phyloP scores from a whole-genome alignment of 169 alveolate species.

The Plasmodium inui region DNA sequence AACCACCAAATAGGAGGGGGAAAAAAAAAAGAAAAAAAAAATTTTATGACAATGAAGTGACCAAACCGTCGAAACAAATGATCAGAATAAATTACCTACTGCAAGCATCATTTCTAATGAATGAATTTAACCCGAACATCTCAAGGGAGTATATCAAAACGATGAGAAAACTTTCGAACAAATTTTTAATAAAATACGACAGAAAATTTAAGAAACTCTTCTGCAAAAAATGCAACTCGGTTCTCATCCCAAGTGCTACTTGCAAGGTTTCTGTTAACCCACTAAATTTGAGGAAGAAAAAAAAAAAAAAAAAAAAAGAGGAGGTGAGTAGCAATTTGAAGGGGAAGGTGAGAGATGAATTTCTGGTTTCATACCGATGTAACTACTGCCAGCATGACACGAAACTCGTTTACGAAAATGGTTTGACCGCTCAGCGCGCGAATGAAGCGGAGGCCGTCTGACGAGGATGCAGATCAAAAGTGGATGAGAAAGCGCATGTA shows the following conservation, averaged over 20 bases:
- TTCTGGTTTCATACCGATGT: constrained; percentile 46
- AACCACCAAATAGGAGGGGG: constrained; percentile 11
- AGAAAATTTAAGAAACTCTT: constrained; percentile 66
- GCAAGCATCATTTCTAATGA: constrained; percentile 68
- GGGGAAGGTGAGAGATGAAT: constrained; percentile 50
- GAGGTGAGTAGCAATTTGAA: background rate
- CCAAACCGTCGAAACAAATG: constrained; percentile 69
- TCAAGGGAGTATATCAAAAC: constrained; percentile 73
- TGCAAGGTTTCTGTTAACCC: constrained; percentile 66
- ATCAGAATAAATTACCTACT: constrained; percentile 70
- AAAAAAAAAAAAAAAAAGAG: constrained; percentile 5
- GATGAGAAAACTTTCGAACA: constrained; percentile 72
- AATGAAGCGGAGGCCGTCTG: background rate
- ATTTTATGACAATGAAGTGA: constrained; percentile 22
- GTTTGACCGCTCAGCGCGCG: background rate
- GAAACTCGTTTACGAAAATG: constrained; percentile 54
- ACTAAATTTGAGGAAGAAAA: constrained; percentile 36
- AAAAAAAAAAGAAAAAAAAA: constrained; percentile 48
- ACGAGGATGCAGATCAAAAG: background rate
- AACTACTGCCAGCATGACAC: constrained; percentile 63
- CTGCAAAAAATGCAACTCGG: constrained; percentile 75
- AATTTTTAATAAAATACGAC: constrained; percentile 66
- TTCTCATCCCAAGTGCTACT: constrained; percentile 71
- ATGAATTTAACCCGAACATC: constrained; percentile 32
- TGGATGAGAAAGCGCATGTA: background rate